Percentiles rank a stretch among this genome's conserved stretches.
Conservation (phyloP, 1,139 yeast genomes). For the Kurtzmaniella quercitrusa region DNA sequence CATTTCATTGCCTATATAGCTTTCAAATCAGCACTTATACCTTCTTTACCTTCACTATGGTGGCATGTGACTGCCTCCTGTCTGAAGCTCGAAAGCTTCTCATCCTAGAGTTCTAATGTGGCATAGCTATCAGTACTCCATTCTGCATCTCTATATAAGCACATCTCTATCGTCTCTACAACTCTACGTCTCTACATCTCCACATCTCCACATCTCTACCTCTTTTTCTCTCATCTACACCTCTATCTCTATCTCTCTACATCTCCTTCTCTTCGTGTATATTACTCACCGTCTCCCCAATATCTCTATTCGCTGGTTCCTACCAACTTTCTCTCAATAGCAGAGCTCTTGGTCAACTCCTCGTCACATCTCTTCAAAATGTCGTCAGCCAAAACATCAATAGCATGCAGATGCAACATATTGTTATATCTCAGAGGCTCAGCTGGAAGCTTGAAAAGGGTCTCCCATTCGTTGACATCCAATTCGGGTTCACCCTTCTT, state of each 20-base stretch:
- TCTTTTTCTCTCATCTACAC: no score
- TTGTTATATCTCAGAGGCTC: constrained; percentile 78
- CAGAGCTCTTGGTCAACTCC: constrained; percentile 58
- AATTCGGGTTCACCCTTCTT: constrained; percentile 55
- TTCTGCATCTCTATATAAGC: no score
- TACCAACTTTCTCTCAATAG: constrained; percentile 47
- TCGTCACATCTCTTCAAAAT: constrained; percentile 61
- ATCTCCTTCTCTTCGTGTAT: neutral
- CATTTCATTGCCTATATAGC: no score
- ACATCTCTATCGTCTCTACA: no score
- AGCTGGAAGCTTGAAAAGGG: constrained; percentile 61
- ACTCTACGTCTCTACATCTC: no score
- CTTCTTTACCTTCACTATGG: no score
- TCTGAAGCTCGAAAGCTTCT: no score
- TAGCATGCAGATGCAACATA: constrained; percentile 64
- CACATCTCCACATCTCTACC: no score
- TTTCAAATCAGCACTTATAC: no score
- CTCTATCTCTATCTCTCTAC: neutral
- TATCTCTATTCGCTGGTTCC: neutral
- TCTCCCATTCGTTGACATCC: constrained; percentile 63
- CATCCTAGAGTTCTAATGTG: no score
- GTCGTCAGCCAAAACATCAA: constrained; percentile 65
- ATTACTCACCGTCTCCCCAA: neutral
- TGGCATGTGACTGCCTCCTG: no score
- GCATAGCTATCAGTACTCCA: no score